Evolutionary conservation across 2,329 filamentous ascomycete species (phyloP), one percentile per base, ranked within the genome.

Genomic region (Hysterium pulicare): DNA sequence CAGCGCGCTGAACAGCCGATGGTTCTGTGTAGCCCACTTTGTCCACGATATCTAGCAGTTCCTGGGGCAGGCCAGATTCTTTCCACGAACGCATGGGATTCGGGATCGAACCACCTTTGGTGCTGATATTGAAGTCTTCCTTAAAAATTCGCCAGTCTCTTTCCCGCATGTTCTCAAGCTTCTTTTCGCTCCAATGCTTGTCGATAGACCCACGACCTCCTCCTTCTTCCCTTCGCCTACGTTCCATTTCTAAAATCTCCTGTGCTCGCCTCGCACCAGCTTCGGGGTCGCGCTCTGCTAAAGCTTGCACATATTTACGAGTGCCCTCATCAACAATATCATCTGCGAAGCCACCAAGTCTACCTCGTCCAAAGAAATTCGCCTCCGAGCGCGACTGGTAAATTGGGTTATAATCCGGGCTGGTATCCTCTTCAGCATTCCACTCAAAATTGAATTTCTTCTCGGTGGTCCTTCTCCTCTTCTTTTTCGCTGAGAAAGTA

Each of bases 71-170:
- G 5, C 77, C 77, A 3, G 90, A 95, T 67, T 98, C 93, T 35
- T 79, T 64, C 93, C 93, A 98, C 54, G 77, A 89, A 38, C 93
- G 89, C 90, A 98, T 97, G 0, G 93, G 93, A 58, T 97, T 91
- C 1, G 93, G 93, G 42, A 97, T 89, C 20, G 79, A 78, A 33
- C 91, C 91, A 44, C 93, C 93, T 67, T 95, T 97, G 7, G 90
- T 96, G 31, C 85, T 78, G 63, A 98, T 98, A 56, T 93, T 94
- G 72, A 95, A 97, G 68, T 98, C 90, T 67, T 97, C 93, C 71
- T 97, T 98, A 82, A 98, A 96, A 57, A 98, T 97, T 62, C 93
- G 87, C 93, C 93, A 98, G 69, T 98, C 93, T 64, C 93, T 79
- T 70, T 97, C 90, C 49, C 89, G 87, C 93, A 98, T 98, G 58